Evolutionary conservation across 2,329 filamentous ascomycete genomes (phyloP).

Genomic region (Penicillium sp.): DNA sequence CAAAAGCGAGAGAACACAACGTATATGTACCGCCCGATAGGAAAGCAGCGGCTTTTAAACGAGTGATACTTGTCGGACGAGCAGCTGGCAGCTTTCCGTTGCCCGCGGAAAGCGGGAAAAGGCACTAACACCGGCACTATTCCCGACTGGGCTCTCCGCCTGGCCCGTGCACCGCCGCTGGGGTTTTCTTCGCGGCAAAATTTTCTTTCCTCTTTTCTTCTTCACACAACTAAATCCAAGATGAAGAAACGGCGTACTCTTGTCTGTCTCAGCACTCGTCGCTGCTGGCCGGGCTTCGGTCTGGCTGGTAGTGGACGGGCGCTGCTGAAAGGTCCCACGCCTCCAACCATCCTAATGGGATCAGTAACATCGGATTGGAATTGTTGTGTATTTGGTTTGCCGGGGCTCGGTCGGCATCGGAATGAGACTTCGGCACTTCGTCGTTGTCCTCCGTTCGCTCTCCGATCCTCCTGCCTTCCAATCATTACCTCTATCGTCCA

Average conservation of each 20-base stretch:
- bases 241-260: constrained; percentile 39
- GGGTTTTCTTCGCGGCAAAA: constrained; percentile 21
- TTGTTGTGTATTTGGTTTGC: constrained; percentile 25
- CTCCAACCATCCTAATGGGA: constrained; percentile 39
- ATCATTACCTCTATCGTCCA: not conserved
- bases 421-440: not conserved
- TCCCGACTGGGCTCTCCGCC: constrained; percentile 20
- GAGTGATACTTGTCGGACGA: constrained; percentile 16
- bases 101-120: constrained; percentile 40
- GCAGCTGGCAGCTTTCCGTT: constrained; percentile 28
- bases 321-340: constrained; percentile 42
- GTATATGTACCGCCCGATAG: constrained; percentile 21
- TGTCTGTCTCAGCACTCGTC: constrained; percentile 40
- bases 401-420: constrained; percentile 1
- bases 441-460: not conserved
- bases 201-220: constrained; percentile 24
- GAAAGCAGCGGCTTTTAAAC: constrained; percentile 23
- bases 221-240: constrained; percentile 47
- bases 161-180: constrained; percentile 20
- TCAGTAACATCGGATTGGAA: constrained; percentile 40
- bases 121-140: constrained; percentile 18
- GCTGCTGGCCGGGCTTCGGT: constrained; percentile 24
- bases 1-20: constrained; percentile 10
- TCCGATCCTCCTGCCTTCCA: not conserved
- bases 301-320: constrained; percentile 35